Base-by-base conservation (phyloP, 1,284 basidiomycete species). In the Grifola frondosa region DNA sequence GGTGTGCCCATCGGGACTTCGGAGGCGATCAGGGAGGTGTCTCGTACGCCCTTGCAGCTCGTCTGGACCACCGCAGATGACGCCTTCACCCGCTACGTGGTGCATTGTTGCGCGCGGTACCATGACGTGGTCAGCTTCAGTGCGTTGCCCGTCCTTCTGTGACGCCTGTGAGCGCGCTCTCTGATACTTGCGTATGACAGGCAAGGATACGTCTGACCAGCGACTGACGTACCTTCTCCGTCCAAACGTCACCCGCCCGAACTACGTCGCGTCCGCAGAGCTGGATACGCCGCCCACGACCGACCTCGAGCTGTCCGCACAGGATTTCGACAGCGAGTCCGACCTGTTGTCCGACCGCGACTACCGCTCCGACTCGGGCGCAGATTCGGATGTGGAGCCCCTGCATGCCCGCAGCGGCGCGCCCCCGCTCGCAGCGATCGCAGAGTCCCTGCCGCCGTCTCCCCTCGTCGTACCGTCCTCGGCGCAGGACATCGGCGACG, bases 121-220 rank as follows among this genome's bases (percentile, higher is more conserved):
- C 78, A 90, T 59, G 80, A 80, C 44, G 64, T 90, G 41, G 81
- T 90, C 51, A 86, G 83, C 63, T 91, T 81, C 70, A 90, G 88
- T 88, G 61, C 57, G 86, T 74, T 16, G 34, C 32, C 13, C 26
- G 3, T 22, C 17, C 40, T n/a, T 22, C 15, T 11, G 17, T 22
- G 28, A 7, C 20, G n/a, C n/a, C n/a, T n/a, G n/a, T n/a, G n/a
- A n/a, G n/a, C n/a, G n/a, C n/a, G n/a, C n/a, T n/a, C n/a, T n/a
- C n/a, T n/a, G n/a, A n/a, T 30, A 10, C 16, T 9, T 17, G 20
- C 19, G 10, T 24, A 9, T 23, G 28, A 12, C 48, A 90, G 87
- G 87, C 66, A 89, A 85, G 67, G 85, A 88, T 30, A 63, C 68
- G 1, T 63, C 75, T 1, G 78, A 78, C 0, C 63, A 71, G 35